These are phyloP conservation scores for Solanum arcanum DNA, from an alignment of 257 asterid species.

Conservation along the genomic window DNA sequence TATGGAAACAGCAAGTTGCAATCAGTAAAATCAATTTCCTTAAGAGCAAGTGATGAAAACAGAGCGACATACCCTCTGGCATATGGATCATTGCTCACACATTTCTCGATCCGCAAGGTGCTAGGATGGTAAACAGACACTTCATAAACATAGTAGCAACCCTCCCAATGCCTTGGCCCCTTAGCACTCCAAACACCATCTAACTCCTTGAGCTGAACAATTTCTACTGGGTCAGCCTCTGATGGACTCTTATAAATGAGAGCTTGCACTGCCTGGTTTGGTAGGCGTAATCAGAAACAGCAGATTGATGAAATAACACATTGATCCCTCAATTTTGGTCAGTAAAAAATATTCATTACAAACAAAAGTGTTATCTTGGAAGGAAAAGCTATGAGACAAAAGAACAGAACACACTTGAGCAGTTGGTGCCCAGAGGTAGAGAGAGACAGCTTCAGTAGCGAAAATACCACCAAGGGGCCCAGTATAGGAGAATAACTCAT, in stretches of 20 bases:
- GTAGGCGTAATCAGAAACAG: constrained; percentile 3
- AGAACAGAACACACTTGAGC: constrained; percentile 53
- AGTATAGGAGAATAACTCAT: constrained; percentile 62
- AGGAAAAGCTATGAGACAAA: background rate
- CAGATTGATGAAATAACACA: background rate
- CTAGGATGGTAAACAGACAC: constrained; percentile 80
- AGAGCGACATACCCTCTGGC: constrained; percentile 67
- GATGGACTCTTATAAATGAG: constrained; percentile 49
- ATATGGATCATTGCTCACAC: constrained; percentile 84
- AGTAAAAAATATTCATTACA: background rate
- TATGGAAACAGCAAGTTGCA: background rate
- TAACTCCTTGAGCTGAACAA: constrained; percentile 56
- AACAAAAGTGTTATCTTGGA: background rate
- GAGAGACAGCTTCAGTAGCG: constrained; percentile 41
- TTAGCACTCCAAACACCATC: constrained; percentile 75
- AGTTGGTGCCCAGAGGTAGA: constrained; percentile 94
- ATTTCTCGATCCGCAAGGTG: constrained; percentile 63
- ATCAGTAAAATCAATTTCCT: background rate
- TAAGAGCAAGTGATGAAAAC: constrained; percentile 1
- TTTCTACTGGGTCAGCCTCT: constrained; percentile 39
- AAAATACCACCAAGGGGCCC: constrained; percentile 83
- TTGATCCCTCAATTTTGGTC: background rate
- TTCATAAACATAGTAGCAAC: constrained; percentile 87
- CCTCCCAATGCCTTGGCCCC: constrained; percentile 80
- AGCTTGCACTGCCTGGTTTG: constrained; percentile 50